A percentile compares a stretch with the other conserved stretches of the same genome.
Conservation (phyloP, 78 protist species). For the Planoprotostelium fungivorum region DNA sequence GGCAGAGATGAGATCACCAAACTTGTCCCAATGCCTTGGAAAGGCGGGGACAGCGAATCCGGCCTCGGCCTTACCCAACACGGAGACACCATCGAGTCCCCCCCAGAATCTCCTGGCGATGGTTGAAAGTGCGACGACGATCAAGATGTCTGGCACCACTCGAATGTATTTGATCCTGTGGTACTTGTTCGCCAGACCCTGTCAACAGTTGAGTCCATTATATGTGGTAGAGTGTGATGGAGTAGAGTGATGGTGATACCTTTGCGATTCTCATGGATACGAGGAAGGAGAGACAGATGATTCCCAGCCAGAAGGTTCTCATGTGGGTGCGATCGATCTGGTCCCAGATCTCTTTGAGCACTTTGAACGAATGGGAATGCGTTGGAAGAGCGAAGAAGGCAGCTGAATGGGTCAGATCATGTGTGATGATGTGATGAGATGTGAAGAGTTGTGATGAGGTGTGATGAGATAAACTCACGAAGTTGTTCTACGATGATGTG, state of each 20-base stretch:
- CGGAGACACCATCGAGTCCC: conserved; percentile 1
- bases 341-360: conserved; percentile 8
- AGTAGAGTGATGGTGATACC: too few species aligned
- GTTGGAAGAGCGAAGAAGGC: conserved; percentile 5
- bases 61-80: conserved; percentile 9
- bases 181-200: neutral
- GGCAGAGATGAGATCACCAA: neutral
- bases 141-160: conserved; percentile 47
- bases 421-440: conserved; percentile 13
- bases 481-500: conserved; percentile 49
- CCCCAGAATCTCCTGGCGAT: conserved; percentile 9
- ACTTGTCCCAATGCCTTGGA: conserved; percentile 10
- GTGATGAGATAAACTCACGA: conserved; percentile 25
- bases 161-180: conserved; percentile 32
- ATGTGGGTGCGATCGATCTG: conserved; percentile 12
- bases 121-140: conserved; percentile 15
- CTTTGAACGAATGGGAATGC: neutral
- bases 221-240: too few species aligned
- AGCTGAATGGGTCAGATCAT: too few species aligned
- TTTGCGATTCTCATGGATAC: conserved; percentile 44
- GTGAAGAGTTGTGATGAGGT: neutral
- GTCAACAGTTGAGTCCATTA: neutral
- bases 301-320: conserved; percentile 21
- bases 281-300: conserved; percentile 32
- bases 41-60: conserved; percentile 38